phyloP scores from a whole-genome alignment of 1,139 yeast genomes.

The Scheffersomyces segobiensis region DNA sequence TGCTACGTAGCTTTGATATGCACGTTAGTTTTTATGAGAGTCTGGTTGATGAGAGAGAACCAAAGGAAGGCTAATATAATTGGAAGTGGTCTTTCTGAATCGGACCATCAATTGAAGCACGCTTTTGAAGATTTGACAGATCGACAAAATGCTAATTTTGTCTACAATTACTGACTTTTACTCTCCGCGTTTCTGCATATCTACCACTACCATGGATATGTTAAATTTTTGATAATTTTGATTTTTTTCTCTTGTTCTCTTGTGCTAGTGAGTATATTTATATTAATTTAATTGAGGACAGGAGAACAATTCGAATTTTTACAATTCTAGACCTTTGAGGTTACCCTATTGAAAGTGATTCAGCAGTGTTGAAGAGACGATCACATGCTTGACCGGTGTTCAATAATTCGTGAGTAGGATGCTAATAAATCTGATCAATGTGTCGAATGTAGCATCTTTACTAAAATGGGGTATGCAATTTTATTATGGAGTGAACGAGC shows the following conservation, averaged over 20 bases:
- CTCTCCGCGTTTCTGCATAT: no score
- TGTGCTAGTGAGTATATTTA: neutral
- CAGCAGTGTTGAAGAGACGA: neutral
- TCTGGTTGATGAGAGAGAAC: constrained; percentile 14
- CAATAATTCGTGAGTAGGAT: neutral
- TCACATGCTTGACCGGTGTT: neutral
- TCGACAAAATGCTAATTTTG: constrained; percentile 32
- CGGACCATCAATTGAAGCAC: constrained; percentile 10
- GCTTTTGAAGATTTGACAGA: constrained; percentile 39
- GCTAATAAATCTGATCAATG: neutral
- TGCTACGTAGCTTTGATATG: constrained; percentile 9
- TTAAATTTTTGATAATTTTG: no score
- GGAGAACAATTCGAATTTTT: neutral
- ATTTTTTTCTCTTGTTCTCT: neutral
- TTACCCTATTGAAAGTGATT: no score
- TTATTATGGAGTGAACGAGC: neutral
- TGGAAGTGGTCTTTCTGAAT: constrained; percentile 3
- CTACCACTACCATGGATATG: neutral
- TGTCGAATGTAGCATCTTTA: neutral
- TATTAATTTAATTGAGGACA: neutral
- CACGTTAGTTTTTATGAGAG: constrained; percentile 5
- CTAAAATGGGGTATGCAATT: no score
- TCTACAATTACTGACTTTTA: constrained; percentile 15
- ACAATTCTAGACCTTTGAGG: neutral
- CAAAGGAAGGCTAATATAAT: constrained; percentile 17